Percentiles rank a stretch among this genome's conserved stretches.
Evolutionary conservation across 495 filamentous ascomycete species (phyloP).

Genomic region (Annulohypoxylon nitens): DNA sequence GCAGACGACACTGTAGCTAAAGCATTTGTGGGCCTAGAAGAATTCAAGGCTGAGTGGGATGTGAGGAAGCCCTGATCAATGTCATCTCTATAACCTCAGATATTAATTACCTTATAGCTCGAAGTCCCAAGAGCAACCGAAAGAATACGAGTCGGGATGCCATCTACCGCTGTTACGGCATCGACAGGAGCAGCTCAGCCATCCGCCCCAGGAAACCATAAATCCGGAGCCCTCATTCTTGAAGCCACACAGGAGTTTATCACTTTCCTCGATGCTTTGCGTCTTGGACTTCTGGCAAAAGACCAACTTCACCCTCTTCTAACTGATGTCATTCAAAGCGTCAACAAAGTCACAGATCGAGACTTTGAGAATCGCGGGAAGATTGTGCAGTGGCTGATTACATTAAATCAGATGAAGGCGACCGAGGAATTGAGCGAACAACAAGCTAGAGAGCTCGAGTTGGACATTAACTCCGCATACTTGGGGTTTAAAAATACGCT

Average conservation of each 20-base stretch:
- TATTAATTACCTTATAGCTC: slow-evolving; percentile 68
- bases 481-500: slow-evolving; percentile 82
- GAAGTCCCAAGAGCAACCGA: slow-evolving; percentile 96
- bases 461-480: slow-evolving; percentile 92
- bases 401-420: slow-evolving; percentile 95
- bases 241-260: slow-evolving; percentile 97
- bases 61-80: slow-evolving; percentile 63
- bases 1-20: slow-evolving; percentile 85
- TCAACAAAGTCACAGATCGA: slow-evolving; percentile 92
- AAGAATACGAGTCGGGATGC: slow-evolving; percentile 88
- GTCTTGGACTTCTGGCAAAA: slow-evolving; percentile 89
- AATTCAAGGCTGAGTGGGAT: slow-evolving; percentile 94
- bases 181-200: slow-evolving; percentile 60
- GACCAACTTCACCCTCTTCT: slow-evolving; percentile 94
- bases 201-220: slow-evolving; percentile 65
- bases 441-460: slow-evolving; percentile 85
- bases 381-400: slow-evolving; percentile 98
- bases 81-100: background rate
- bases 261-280: slow-evolving; percentile 94
- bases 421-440: slow-evolving; percentile 90
- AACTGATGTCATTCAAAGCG: slow-evolving; percentile 93
- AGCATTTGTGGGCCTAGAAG: slow-evolving; percentile 88
- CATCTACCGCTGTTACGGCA: slow-evolving; percentile 70
- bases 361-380: slow-evolving; percentile 96
- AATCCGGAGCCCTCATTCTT: slow-evolving; percentile 80